Conservation (phyloP, 495 filamentous ascomycete genomes). For the Elasticomyces elasticus region DNA sequence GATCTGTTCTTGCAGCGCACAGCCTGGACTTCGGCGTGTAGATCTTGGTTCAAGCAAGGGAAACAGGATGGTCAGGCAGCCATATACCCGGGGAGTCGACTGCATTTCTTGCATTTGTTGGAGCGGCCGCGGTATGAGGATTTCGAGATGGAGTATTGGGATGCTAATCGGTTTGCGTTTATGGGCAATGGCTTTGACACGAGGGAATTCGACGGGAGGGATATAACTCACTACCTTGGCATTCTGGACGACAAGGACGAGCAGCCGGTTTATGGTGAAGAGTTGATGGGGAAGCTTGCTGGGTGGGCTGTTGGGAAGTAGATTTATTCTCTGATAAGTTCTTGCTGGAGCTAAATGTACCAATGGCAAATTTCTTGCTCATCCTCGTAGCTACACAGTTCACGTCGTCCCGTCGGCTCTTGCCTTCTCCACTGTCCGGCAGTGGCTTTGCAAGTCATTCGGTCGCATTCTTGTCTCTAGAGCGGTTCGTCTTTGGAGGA, state of each 20-base stretch:
- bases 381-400: too few species aligned
- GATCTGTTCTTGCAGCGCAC: slow-evolving; percentile 34
- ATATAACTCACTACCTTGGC: slow-evolving; percentile 34
- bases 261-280: slow-evolving; percentile 29
- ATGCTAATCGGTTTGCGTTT: slow-evolving; percentile 33
- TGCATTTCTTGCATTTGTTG: slow-evolving; percentile 37
- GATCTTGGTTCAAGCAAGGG: slow-evolving; percentile 37
- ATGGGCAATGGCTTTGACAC: slow-evolving; percentile 38
- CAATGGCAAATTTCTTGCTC: too few species aligned
- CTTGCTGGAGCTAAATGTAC: too few species aligned
- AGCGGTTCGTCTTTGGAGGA: too few species aligned
- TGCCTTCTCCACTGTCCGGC: too few species aligned
- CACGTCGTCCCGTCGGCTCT: too few species aligned
- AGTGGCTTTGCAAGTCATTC: too few species aligned
- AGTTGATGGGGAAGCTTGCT: slow-evolving; percentile 27
- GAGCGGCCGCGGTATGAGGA: slow-evolving; percentile 34
- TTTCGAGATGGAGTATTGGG: slow-evolving; percentile 34
- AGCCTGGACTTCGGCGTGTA: slow-evolving; percentile 31
- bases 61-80: slow-evolving; percentile 30
- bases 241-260: slow-evolving; percentile 26
- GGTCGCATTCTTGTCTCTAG: too few species aligned
- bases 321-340: too few species aligned
- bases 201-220: slow-evolving; percentile 32
- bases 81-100: slow-evolving; percentile 35
- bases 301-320: slow-evolving; percentile 24